phyloP scores from a whole-genome alignment of 768 basidiomycete species.

The Auriculariales sp. region DNA sequence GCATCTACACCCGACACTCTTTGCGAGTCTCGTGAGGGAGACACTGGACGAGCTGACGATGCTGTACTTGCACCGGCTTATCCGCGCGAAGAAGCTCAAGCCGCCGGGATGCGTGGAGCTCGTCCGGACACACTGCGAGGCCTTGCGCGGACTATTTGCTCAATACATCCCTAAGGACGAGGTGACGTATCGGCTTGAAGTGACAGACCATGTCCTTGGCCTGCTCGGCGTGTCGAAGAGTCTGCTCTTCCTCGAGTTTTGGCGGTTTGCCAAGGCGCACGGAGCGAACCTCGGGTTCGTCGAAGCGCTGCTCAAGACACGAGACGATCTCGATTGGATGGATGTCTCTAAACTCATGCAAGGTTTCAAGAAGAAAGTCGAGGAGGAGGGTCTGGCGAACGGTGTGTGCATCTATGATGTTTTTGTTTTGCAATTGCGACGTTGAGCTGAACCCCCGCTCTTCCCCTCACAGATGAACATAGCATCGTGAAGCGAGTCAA shows the following conservation, averaged over 20 bases:
- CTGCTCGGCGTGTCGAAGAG: slow-evolving; percentile 78
- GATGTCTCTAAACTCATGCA: slow-evolving; percentile 86
- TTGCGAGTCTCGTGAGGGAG: slow-evolving; percentile 86
- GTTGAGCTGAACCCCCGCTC: no score
- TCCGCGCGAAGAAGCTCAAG: slow-evolving; percentile 64
- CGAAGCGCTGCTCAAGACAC: slow-evolving; percentile 75
- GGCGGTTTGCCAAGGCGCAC: slow-evolving; percentile 84
- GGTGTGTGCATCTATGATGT: slow-evolving; percentile 34
- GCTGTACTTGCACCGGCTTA: slow-evolving; percentile 78
- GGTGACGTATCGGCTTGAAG: slow-evolving; percentile 68
- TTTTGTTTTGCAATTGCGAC: background rate
- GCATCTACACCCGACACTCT: slow-evolving; percentile 77
- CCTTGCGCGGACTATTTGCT: slow-evolving; percentile 67
- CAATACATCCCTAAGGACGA: slow-evolving; percentile 65
- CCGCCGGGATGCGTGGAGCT: slow-evolving; percentile 76
- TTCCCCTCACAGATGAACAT: no score
- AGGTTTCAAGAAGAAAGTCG: slow-evolving; percentile 79
- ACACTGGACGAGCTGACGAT: slow-evolving; percentile 82
- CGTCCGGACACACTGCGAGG: slow-evolving; percentile 67
- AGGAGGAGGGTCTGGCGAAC: slow-evolving; percentile 70
- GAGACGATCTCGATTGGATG: slow-evolving; percentile 80
- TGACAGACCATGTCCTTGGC: slow-evolving; percentile 68
- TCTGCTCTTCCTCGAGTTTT: slow-evolving; percentile 85
- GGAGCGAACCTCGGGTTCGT: slow-evolving; percentile 88
- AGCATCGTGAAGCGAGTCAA: no score